phyloP scores from a whole-genome alignment of 225 moss, liverwort and hornwort genomes.

The Bryoerythrophyllum caledonicum region DNA sequence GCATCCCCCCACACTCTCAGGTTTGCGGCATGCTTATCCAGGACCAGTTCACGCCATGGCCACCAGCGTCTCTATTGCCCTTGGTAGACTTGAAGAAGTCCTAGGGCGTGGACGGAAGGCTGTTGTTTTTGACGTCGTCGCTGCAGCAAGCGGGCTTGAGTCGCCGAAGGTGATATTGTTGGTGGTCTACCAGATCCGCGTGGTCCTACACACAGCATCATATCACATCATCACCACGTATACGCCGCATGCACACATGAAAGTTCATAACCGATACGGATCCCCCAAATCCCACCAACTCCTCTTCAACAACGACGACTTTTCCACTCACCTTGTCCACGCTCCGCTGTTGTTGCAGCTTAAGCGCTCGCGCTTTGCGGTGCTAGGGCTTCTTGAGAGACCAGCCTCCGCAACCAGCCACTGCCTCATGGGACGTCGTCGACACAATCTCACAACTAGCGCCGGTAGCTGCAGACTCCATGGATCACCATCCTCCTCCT shows the following conservation, averaged over 20 bases:
- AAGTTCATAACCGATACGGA: conserved; percentile 23
- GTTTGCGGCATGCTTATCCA: conserved; percentile 27
- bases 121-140: conserved; percentile 27
- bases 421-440: conserved; percentile 19
- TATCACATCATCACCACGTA: conserved; percentile 31
- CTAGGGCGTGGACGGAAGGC: conserved; percentile 41
- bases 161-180: conserved; percentile 64
- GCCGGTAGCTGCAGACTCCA: conserved; percentile 43
- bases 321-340: background rate
- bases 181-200: conserved; percentile 75
- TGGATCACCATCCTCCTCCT: conserved; percentile 51
- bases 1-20: too few species aligned
- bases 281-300: conserved; percentile 2
- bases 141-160: too few species aligned
- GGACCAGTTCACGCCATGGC: conserved; percentile 41
- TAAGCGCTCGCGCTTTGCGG: conserved; percentile 64
- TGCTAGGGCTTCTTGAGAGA: conserved; percentile 89
- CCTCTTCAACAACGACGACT: background rate
- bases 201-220: conserved; percentile 62
- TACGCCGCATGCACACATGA: background rate
- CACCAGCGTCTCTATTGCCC: background rate
- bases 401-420: conserved; percentile 36
- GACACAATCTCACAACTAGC: conserved; percentile 8
- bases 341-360: conserved; percentile 50
- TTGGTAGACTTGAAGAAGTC: conserved; percentile 41